Conservation (phyloP, 148 eudicot genomes). For the Cornus suecica region DNA sequence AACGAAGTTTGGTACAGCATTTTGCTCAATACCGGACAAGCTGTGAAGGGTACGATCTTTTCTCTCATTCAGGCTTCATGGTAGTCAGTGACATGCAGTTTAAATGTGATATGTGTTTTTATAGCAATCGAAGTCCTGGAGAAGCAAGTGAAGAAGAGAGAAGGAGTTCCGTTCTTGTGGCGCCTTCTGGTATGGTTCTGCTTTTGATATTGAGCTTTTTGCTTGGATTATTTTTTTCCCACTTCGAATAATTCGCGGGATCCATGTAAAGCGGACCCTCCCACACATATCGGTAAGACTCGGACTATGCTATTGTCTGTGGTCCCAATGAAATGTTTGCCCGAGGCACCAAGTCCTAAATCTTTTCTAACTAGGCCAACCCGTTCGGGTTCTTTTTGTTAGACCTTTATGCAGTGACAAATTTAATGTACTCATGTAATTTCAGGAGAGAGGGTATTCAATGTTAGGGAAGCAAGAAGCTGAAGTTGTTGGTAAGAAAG, state of each 20-base stretch:
- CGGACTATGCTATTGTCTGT: no score
- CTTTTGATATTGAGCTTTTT: background rate
- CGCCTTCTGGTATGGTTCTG: slow-evolving; percentile 55
- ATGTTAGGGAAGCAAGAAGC: slow-evolving; percentile 62
- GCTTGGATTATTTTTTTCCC: no score
- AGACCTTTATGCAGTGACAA: background rate
- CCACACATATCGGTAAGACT: no score
- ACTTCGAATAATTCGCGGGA: no score
- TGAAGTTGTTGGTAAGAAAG: slow-evolving; percentile 40
- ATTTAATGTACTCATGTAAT: background rate
- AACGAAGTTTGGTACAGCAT: slow-evolving; percentile 70
- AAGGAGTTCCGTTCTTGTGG: slow-evolving; percentile 76
- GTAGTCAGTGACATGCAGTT: background rate
- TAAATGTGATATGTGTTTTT: background rate
- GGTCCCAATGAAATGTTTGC: no score
- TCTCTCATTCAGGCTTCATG: background rate
- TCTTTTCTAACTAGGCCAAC: no score
- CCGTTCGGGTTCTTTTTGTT: no score
- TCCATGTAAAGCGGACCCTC: no score
- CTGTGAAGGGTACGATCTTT: slow-evolving; percentile 44
- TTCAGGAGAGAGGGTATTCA: slow-evolving; percentile 66
- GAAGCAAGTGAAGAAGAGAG: slow-evolving; percentile 50
- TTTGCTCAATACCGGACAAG: slow-evolving; percentile 65
- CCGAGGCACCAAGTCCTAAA: no score
- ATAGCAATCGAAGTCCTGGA: slow-evolving; percentile 56